Percentiles rank a stretch among this genome's conserved stretches.
Evolutionary conservation across 768 basidiomycete genomes (phyloP).

Genomic region (Trametes cingulata): DNA sequence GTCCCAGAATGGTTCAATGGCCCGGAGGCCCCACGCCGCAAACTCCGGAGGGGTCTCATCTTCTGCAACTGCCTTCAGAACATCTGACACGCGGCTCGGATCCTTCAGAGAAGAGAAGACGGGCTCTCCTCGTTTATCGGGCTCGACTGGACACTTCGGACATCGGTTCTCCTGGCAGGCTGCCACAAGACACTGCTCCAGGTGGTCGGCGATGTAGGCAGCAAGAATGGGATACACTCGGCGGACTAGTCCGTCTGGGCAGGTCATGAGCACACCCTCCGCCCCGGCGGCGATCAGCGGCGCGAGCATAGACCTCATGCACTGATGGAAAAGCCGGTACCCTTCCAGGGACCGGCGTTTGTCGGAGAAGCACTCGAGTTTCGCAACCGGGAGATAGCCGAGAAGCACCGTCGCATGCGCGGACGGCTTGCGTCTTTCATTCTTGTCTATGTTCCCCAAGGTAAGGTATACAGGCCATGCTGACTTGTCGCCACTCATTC

Average conservation of each 20-base stretch:
- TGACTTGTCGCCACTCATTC: conserved; percentile 40
- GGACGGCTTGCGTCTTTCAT: conserved; percentile 21
- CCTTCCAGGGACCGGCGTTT: conserved; percentile 21
- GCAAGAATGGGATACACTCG: conserved; percentile 43
- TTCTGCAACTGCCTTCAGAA: background rate
- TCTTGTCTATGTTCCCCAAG: conserved; percentile 32
- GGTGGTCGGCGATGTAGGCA: conserved; percentile 42
- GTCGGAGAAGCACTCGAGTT: conserved; percentile 28
- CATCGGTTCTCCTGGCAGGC: conserved; percentile 28
- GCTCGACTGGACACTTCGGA: conserved; percentile 31
- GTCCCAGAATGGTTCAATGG: conserved; percentile 41
- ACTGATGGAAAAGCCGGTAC: conserved; percentile 39
- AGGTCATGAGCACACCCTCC: conserved; percentile 13
- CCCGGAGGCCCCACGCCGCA: conserved; percentile 12
- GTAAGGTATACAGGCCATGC: conserved; percentile 36
- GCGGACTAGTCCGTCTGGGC: conserved; percentile 14
- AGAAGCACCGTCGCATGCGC: conserved; percentile 25
- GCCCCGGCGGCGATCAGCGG: conserved; percentile 32
- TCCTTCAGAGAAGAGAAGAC: conserved; percentile 6
- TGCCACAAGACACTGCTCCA: conserved; percentile 44
- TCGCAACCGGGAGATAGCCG: conserved; percentile 33
- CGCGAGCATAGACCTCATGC: conserved; percentile 34
- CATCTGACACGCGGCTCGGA: background rate
- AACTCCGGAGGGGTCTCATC: conserved; percentile 9
- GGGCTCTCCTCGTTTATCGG: conserved; percentile 25